These are phyloP conservation scores for Fusarium cyanostomum DNA, from an alignment of 2,329 filamentous ascomycete species.

Conservation along the genomic window DNA sequence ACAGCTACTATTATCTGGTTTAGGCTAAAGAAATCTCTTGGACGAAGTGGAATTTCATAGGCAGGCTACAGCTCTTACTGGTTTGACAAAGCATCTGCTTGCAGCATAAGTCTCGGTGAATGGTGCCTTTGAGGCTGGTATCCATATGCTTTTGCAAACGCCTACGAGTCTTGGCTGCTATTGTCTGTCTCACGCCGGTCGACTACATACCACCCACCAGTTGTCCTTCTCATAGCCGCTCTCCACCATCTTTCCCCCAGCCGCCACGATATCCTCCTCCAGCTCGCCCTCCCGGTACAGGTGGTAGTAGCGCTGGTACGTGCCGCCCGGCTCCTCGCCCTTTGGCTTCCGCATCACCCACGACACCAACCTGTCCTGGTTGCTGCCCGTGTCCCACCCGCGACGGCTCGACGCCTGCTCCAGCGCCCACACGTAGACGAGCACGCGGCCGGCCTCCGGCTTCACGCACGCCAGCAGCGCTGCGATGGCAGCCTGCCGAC, in stretches of 20 bases:
- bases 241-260: conserved; percentile 79
- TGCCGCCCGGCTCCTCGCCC: conserved; percentile 56
- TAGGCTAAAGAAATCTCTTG: conserved; percentile 11
- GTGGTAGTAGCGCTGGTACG: conserved; percentile 93
- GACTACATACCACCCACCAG: conserved; percentile 84
- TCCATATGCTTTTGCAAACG: conserved; percentile 9
- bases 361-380: conserved; percentile 94
- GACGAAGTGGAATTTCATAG: conserved; percentile 8
- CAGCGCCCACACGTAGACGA: conserved; percentile 95
- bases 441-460: conserved; percentile 69
- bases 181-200: conserved; percentile 33
- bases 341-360: conserved; percentile 75
- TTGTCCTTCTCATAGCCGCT: conserved; percentile 97
- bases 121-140: conserved; percentile 6
- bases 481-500: conserved; percentile 77
- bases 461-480: conserved; percentile 75
- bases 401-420: conserved; percentile 88
- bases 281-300: conserved; percentile 88
- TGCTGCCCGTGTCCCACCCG: conserved; percentile 84
- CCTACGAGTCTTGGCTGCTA: conserved; percentile 15
- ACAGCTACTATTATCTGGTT: conserved; percentile 32
- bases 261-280: conserved; percentile 77
- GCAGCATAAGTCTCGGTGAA: conserved; percentile 10
- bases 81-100: conserved; percentile 15
- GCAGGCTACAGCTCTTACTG: conserved; percentile 10